phyloP scores from a whole-genome alignment of 2,329 filamentous ascomycete genomes.

The Blastomyces emzantsi region DNA sequence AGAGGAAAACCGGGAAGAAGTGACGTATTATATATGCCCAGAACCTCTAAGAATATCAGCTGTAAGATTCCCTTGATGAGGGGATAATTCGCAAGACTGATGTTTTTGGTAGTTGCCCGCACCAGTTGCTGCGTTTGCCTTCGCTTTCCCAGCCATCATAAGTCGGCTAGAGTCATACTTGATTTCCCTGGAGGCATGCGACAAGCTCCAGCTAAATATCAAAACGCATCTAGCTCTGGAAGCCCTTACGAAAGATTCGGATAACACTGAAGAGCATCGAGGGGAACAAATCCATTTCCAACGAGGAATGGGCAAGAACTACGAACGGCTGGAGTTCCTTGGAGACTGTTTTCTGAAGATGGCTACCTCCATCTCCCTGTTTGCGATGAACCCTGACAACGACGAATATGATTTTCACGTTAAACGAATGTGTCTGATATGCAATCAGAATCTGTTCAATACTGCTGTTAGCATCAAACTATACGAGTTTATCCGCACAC shows the following conservation, averaged over 20 bases:
- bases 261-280: constrained; percentile 66
- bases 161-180: constrained; percentile 73
- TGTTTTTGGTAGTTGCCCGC: constrained; percentile 51
- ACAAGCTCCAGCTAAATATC: constrained; percentile 55
- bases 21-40: constrained; percentile 60
- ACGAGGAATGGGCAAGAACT: constrained; percentile 84
- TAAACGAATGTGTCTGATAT: constrained; percentile 80
- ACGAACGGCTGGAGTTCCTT: constrained; percentile 87
- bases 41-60: constrained; percentile 68
- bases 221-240: constrained; percentile 66
- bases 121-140: constrained; percentile 60
- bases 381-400: constrained; percentile 62
- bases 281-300: constrained; percentile 64
- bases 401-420: constrained; percentile 86
- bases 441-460: constrained; percentile 82
- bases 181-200: constrained; percentile 67
- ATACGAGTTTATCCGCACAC: constrained; percentile 72
- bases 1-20: constrained; percentile 40
- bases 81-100: background rate
- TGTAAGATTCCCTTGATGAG: constrained; percentile 42
- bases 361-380: constrained; percentile 83
- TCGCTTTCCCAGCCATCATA: constrained; percentile 74
- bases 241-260: constrained; percentile 85
- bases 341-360: constrained; percentile 94
- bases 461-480: constrained; percentile 57